Percentiles rank a stretch among this genome's conserved stretches.
phyloP scores from a whole-genome alignment of 495 filamentous ascomycete species.

The Daldinia concentrica region DNA sequence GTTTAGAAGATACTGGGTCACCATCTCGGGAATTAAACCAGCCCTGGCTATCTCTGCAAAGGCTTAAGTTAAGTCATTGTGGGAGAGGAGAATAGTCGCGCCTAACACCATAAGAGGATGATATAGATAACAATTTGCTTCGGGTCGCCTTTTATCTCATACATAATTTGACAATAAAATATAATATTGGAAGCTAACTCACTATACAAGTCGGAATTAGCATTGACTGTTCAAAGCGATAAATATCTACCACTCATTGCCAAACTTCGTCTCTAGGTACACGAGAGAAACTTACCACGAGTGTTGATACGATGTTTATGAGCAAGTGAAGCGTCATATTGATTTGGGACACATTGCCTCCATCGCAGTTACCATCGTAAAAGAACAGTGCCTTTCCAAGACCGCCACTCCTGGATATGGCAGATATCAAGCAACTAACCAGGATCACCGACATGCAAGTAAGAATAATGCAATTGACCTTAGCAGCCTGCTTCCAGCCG shows the following conservation, averaged over 20 bases:
- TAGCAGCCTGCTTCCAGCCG: constrained; percentile 41
- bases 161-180: background rate
- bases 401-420: constrained; percentile 11
- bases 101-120: background rate
- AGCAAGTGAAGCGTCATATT: constrained; percentile 38
- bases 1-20: background rate
- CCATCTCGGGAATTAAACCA: background rate
- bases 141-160: background rate
- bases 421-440: constrained; percentile 19
- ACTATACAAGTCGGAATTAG: constrained; percentile 12
- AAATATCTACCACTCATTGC: background rate
- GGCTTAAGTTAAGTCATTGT: background rate
- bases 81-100: background rate
- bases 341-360: constrained; percentile 17
- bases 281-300: constrained; percentile 32
- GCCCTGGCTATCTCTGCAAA: background rate
- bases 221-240: background rate
- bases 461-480: constrained; percentile 36
- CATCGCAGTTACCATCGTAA: constrained; percentile 28
- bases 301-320: constrained; percentile 39
- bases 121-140: background rate
- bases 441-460: constrained; percentile 29
- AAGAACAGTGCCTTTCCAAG: constrained; percentile 26
- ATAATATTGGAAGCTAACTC: background rate
- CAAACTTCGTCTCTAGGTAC: background rate